Evolutionary conservation across 2,329 filamentous ascomycete genomes (phyloP).

Genomic region (Nemania sp.): DNA sequence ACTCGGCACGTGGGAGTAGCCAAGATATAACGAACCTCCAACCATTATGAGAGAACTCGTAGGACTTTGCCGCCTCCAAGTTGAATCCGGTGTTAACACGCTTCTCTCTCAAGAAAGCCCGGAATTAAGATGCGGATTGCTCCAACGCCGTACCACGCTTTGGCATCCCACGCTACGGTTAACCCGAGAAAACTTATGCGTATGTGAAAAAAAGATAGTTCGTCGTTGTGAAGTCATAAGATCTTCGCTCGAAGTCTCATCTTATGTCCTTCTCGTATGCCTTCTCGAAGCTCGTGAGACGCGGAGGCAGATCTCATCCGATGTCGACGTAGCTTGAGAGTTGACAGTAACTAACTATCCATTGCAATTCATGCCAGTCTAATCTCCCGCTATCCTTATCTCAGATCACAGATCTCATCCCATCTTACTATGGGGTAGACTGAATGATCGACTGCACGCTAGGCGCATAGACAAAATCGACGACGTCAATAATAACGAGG

Average conservation of each 20-base stretch:
- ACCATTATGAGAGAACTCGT: background rate
- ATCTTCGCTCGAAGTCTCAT: slow-evolving; percentile 26
- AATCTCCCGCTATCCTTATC: slow-evolving; percentile 5
- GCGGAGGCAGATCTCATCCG: slow-evolving; percentile 31
- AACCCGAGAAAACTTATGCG: slow-evolving; percentile 22
- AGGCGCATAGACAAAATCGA: slow-evolving; percentile 13
- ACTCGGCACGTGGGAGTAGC: slow-evolving; percentile 28
- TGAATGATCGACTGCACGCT: slow-evolving; percentile 26
- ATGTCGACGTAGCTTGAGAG: slow-evolving; percentile 21
- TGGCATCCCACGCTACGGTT: slow-evolving; percentile 1
- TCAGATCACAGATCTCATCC: slow-evolving; percentile 20
- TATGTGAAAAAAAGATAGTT: background rate
- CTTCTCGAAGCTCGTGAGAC: slow-evolving; percentile 33
- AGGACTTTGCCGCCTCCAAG: background rate
- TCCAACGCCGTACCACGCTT: slow-evolving; percentile 15
- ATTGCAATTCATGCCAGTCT: background rate
- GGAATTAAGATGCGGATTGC: slow-evolving; percentile 13
- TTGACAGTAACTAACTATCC: slow-evolving; percentile 1
- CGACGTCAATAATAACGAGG: background rate
- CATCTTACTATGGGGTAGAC: slow-evolving; percentile 10
- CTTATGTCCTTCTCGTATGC: slow-evolving; percentile 10
- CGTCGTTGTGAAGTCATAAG: background rate
- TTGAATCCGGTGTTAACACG: background rate
- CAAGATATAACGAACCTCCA: background rate
- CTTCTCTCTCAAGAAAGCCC: background rate